These are phyloP conservation scores for Simplicillium sp. DNA, from an alignment of 2,329 filamentous ascomycete genomes.

Conservation along the genomic window DNA sequence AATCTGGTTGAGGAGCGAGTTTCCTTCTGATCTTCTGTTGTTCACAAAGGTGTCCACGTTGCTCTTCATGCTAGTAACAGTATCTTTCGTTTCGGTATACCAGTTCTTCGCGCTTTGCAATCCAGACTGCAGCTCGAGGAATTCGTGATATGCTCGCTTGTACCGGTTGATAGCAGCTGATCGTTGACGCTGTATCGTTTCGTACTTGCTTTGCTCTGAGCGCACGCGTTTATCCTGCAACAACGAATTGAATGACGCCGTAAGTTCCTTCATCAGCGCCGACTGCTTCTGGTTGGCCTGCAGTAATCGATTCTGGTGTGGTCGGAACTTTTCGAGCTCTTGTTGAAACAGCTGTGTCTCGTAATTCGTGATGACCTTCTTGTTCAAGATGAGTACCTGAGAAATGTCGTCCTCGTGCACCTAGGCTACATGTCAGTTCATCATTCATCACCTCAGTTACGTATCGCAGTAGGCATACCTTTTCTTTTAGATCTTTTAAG, in stretches of 20 bases:
- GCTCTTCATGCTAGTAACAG: constrained; percentile 82
- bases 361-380: constrained; percentile 88
- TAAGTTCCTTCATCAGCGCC: constrained; percentile 89
- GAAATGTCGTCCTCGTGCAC: constrained; percentile 96
- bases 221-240: constrained; percentile 90
- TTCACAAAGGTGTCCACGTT: constrained; percentile 97
- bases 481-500: constrained; percentile 93
- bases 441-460: not conserved
- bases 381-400: constrained; percentile 93
- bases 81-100: constrained; percentile 94
- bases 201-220: constrained; percentile 91
- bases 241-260: constrained; percentile 73
- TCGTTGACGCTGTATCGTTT: constrained; percentile 74
- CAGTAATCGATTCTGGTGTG: constrained; percentile 81
- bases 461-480: constrained; percentile 48
- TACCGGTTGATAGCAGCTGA: constrained; percentile 77
- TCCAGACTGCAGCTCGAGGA: constrained; percentile 79
- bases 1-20: constrained; percentile 80
- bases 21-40: constrained; percentile 84
- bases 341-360: constrained; percentile 89
- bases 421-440: constrained; percentile 35
- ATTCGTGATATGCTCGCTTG: constrained; percentile 85
- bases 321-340: constrained; percentile 94
- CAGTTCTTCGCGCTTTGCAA: constrained; percentile 83
- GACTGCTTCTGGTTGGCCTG: constrained; percentile 95